phyloP scores from a whole-genome alignment of 2,329 filamentous ascomycete species.

The Chaetomiaceae sp. region DNA sequence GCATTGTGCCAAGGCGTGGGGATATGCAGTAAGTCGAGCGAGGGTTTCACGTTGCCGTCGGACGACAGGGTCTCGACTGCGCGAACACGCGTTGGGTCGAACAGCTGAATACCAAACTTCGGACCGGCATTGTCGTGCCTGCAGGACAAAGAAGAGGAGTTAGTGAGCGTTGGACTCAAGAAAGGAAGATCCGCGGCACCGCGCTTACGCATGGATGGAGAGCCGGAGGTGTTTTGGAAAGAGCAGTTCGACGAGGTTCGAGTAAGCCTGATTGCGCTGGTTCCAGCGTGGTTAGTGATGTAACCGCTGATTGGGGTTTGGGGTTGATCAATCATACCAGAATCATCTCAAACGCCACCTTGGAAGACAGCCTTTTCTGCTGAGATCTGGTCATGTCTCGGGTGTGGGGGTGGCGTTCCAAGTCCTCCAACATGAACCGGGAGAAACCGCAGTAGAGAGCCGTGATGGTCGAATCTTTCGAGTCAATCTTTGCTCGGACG shows the following conservation, averaged over 20 bases:
- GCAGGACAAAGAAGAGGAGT: background rate
- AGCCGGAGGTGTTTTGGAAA: constrained; percentile 19
- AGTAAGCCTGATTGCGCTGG: constrained; percentile 19
- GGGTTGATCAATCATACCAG: constrained; percentile 9
- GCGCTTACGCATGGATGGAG: constrained; percentile 19
- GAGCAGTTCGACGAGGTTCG: constrained; percentile 19
- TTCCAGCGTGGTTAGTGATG: no score
- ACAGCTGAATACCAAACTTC: constrained; percentile 20
- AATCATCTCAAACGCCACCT: constrained; percentile 20
- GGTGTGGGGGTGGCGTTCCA: constrained; percentile 14
- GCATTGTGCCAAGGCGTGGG: constrained; percentile 20
- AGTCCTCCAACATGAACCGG: constrained; percentile 18
- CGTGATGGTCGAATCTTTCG: constrained; percentile 15
- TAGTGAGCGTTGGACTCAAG: background rate
- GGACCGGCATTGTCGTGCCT: constrained; percentile 19
- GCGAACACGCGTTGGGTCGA: constrained; percentile 14
- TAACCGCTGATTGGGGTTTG: background rate
- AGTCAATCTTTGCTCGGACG: constrained; percentile 17
- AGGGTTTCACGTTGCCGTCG: constrained; percentile 14
- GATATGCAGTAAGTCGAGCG: constrained; percentile 17
- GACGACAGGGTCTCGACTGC: constrained; percentile 12
- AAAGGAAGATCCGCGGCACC: no score
- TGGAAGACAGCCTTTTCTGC: constrained; percentile 18
- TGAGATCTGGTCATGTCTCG: constrained; percentile 11
- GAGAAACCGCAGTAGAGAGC: constrained; percentile 19